phyloP scores from a whole-genome alignment of 768 basidiomycete genomes.

The Rhodotorula toruloides region DNA sequence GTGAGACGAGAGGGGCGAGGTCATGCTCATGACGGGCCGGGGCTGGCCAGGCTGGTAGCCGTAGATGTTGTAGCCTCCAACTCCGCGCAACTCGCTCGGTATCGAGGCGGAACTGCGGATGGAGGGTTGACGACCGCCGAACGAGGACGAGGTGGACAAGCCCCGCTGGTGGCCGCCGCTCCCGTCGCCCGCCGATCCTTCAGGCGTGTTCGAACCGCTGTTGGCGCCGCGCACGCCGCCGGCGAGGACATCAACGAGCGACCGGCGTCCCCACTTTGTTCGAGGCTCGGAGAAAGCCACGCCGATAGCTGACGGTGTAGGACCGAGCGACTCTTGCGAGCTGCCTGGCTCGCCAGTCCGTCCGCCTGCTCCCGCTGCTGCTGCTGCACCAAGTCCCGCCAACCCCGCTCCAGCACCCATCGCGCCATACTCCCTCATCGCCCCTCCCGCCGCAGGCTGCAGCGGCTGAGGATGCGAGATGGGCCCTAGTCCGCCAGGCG shows the following conservation, averaged over 20 bases:
- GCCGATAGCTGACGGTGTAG: constrained; percentile 32
- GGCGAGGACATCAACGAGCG: constrained; percentile 26
- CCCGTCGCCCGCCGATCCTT: background rate
- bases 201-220: background rate
- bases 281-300: constrained; percentile 34
- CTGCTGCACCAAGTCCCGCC: background rate
- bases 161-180: background rate
- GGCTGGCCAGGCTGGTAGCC: constrained; percentile 28
- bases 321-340: constrained; percentile 19
- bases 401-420: background rate
- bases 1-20: constrained; percentile 2
- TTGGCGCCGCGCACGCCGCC: constrained; percentile 20
- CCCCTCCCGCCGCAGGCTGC: constrained; percentile 4
- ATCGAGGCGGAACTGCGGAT: constrained; percentile 8
- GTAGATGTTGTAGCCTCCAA: constrained; percentile 28
- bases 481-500: constrained; percentile 1
- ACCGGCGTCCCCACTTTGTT: constrained; percentile 27
- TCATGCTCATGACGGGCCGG: constrained; percentile 27
- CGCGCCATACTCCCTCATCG: background rate
- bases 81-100: constrained; percentile 16
- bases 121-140: constrained; percentile 25
- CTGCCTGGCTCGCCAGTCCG: background rate
- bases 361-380: background rate
- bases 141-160: background rate
- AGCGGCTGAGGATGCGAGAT: constrained; percentile 23